phyloP scores from a whole-genome alignment of 2,329 filamentous ascomycete genomes.

The Claviceps spartinae region DNA sequence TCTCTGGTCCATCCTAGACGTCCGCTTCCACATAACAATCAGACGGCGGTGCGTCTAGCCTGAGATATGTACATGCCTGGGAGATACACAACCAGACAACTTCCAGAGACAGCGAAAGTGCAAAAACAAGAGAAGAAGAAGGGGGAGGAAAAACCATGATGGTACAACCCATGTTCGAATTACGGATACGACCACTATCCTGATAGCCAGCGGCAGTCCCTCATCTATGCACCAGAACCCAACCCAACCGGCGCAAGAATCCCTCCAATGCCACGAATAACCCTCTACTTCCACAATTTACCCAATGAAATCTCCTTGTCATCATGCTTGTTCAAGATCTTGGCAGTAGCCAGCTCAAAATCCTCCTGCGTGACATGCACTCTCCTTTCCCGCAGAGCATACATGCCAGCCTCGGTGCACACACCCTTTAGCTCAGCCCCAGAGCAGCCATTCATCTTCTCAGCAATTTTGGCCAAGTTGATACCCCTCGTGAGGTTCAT shows the following conservation, averaged over 20 bases:
- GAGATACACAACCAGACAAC: too few species aligned
- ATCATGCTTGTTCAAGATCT: conserved; percentile 99
- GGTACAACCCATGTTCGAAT: conserved; percentile 2
- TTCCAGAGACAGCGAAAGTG: too few species aligned
- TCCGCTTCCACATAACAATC: too few species aligned
- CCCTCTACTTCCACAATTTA: conserved; percentile 52
- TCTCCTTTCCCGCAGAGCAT: conserved; percentile 82
- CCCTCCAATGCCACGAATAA: too few species aligned
- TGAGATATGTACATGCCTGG: too few species aligned
- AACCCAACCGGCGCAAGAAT: background rate
- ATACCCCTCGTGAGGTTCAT: conserved; percentile 98
- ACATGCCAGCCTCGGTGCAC: conserved; percentile 98
- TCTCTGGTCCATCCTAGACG: too few species aligned
- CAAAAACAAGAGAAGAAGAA: background rate
- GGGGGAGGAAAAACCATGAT: background rate
- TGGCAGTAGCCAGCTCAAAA: conserved; percentile 94
- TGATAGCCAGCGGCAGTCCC: conserved; percentile 17
- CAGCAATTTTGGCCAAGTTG: conserved; percentile 94
- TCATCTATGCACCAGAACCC: conserved; percentile 14
- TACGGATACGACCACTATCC: conserved; percentile 22
- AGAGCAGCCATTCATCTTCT: conserved; percentile 99
- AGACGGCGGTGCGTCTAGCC: too few species aligned
- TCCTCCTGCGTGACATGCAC: conserved; percentile 99
- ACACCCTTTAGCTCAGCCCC: conserved; percentile 97
- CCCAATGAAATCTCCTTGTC: conserved; percentile 90